These are phyloP conservation scores for Colletotrichum sp. DNA, from an alignment of 2,329 filamentous ascomycete species.

Conservation along the genomic window DNA sequence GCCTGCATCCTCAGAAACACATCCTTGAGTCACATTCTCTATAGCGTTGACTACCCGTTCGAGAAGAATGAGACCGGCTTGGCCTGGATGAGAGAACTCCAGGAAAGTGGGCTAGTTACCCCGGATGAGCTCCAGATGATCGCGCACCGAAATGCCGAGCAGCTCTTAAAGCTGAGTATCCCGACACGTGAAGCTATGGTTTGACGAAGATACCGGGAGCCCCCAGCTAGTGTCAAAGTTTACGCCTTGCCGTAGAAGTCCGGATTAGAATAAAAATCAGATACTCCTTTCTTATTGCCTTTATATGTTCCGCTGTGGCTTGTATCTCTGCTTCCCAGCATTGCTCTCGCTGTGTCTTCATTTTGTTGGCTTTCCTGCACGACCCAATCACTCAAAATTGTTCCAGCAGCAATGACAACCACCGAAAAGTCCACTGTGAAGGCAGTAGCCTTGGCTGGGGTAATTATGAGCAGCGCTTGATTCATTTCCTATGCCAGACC, in stretches of 20 bases:
- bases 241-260: not conserved
- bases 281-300: not conserved
- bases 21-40: conserved; percentile 55
- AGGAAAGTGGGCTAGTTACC: conserved; percentile 52
- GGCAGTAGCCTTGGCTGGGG: not conserved
- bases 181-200: not conserved
- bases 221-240: not conserved
- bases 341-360: not conserved
- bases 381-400: not conserved
- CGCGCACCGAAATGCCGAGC: conserved; percentile 56
- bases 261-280: not conserved
- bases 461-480: not conserved
- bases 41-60: conserved; percentile 65
- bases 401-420: not conserved
- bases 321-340: not conserved
- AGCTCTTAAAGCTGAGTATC: conserved; percentile 39
- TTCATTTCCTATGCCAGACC: not conserved
- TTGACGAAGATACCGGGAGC: not conserved
- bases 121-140: conserved; percentile 54
- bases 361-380: too few relatives aligned
- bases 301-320: not conserved
- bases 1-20: conserved; percentile 48
- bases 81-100: conserved; percentile 52
- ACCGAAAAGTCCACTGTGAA: not conserved
- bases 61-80: conserved; percentile 52